Conservation (phyloP, 805 yeast genomes). For the Ogataea haglerorum region DNA sequence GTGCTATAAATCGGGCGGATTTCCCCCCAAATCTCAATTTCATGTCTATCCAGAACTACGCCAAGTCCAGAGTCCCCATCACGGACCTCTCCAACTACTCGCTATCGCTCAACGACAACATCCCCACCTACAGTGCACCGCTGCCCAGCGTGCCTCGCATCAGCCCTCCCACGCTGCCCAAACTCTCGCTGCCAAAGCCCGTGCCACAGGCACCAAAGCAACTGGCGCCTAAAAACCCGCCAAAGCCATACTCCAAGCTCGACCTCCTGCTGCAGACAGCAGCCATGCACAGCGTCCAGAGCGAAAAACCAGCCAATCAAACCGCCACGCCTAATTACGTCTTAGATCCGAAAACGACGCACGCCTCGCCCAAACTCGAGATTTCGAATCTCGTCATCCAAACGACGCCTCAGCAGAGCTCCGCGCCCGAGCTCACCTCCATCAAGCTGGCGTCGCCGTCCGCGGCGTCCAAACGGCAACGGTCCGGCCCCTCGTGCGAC, state of each 20-base stretch:
- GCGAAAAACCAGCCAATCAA: background rate
- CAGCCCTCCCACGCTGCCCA: slow-evolving; percentile 4
- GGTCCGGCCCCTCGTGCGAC: slow-evolving; percentile 76
- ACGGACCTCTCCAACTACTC: slow-evolving; percentile 33
- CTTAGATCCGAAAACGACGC: slow-evolving; percentile 11
- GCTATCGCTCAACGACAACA: slow-evolving; percentile 26
- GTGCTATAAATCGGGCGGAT: slow-evolving; percentile 1
- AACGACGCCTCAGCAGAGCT: slow-evolving; percentile 1
- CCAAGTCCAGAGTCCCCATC: slow-evolving; percentile 25
- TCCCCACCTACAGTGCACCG: slow-evolving; percentile 26
- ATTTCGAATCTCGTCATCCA: slow-evolving; percentile 18
- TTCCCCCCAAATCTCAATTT: background rate
- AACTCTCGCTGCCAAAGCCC: slow-evolving; percentile 8
- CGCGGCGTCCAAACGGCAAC: slow-evolving; percentile 43
- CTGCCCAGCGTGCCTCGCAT: slow-evolving; percentile 11
- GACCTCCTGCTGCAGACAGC: slow-evolving; percentile 33
- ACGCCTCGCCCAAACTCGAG: slow-evolving; percentile 22
- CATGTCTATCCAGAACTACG: slow-evolving; percentile 28
- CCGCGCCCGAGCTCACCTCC: slow-evolving; percentile 15
- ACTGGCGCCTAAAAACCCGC: slow-evolving; percentile 1
- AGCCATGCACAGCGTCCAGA: slow-evolving; percentile 14
- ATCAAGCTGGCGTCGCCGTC: slow-evolving; percentile 35
- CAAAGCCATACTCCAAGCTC: slow-evolving; percentile 22
- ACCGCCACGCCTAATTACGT: slow-evolving; percentile 1
- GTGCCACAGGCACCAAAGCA: slow-evolving; percentile 2